Evolutionary conservation across 73 alveolate species (phyloP).

Genomic region (Tetrahymena malaccensis): DNA sequence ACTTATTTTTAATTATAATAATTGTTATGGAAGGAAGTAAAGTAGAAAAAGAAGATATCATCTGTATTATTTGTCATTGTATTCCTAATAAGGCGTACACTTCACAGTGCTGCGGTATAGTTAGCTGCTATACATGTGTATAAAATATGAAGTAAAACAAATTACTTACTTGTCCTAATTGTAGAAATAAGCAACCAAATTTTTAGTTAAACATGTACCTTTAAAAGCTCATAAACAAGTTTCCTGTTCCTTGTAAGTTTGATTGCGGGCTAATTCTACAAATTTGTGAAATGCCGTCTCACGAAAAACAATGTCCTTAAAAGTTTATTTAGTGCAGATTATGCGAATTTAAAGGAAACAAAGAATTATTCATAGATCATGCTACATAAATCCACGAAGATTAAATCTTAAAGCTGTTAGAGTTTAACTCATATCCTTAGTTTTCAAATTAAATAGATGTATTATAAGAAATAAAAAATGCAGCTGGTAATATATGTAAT

Average conservation of each 20-base stretch:
- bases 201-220: background rate
- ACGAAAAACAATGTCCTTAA: background rate
- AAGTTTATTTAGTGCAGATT: background rate
- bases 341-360: background rate
- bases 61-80: background rate
- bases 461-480: background rate
- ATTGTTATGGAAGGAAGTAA: background rate
- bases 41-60: background rate
- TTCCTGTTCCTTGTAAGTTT: background rate
- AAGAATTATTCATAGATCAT: background rate
- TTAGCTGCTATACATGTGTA: background rate
- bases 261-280: background rate
- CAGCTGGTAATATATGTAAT: background rate
- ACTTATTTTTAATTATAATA: too few species aligned
- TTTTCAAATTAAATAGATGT: background rate
- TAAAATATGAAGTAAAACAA: background rate
- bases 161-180: background rate
- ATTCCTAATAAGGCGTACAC: background rate
- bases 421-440: background rate
- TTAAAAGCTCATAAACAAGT: background rate
- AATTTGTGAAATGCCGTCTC: background rate
- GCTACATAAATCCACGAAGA: background rate
- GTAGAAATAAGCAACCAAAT: background rate
- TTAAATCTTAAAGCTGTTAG: background rate
- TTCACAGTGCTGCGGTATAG: background rate